Percentiles rank a stretch among this genome's conserved stretches.
Evolutionary conservation across 2,329 filamentous ascomycete genomes (phyloP).

Genomic region (Eurotiales sp.): DNA sequence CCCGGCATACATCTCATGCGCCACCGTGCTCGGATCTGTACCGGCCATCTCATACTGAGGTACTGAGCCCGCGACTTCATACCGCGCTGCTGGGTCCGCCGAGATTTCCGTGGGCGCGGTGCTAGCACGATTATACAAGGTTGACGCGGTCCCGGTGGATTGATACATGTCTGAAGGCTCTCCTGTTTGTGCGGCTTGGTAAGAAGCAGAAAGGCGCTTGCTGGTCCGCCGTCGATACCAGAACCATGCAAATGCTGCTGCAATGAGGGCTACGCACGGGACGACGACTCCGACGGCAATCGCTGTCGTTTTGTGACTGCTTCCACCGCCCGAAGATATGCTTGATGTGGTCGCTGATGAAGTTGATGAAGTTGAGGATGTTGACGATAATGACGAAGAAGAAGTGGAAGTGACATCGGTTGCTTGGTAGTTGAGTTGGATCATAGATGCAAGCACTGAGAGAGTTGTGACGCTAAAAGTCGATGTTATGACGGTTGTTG

Average conservation of each 20-base stretch:
- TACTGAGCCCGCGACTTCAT: background rate
- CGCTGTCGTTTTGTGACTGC: constrained; percentile 1
- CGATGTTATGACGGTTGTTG: background rate
- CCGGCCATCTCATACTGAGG: background rate
- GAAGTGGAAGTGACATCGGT: background rate
- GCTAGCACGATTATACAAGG: background rate
- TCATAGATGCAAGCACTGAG: background rate
- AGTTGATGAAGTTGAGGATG: background rate
- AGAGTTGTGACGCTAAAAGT: background rate
- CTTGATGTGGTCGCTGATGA: background rate
- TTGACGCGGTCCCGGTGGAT: background rate
- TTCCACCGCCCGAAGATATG: background rate
- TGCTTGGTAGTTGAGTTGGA: constrained; percentile 2
- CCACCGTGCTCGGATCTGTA: background rate
- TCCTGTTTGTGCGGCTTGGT: background rate
- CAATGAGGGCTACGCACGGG: background rate
- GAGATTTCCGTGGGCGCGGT: background rate
- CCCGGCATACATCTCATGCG: constrained; percentile 4
- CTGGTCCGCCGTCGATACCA: constrained; percentile 6
- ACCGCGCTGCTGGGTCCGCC: background rate
- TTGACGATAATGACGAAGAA: background rate
- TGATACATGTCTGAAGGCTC: background rate
- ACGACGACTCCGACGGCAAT: constrained; percentile 6
- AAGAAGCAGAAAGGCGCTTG: background rate
- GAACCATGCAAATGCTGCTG: constrained; percentile 1